phyloP scores from a whole-genome alignment of 208 protist genomes.

The Leishmania turanica region DNA sequence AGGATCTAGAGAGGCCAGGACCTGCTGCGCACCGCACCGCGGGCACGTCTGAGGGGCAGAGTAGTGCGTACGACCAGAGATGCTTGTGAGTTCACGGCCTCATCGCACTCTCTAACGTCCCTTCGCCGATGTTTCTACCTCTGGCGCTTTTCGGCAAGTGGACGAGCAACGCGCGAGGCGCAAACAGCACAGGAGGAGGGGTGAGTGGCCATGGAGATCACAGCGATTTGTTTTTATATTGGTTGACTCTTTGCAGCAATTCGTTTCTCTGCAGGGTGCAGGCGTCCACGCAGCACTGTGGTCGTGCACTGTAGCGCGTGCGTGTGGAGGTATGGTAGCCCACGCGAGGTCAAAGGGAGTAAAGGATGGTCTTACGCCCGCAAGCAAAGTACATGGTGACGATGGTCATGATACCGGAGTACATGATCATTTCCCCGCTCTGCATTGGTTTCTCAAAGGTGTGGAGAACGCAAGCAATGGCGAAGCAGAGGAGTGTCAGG shows the following conservation, averaged over 20 bases:
- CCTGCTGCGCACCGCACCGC: not conserved
- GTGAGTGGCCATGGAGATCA: not conserved
- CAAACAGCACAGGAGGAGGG: not conserved
- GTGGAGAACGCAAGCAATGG: constrained; percentile 64
- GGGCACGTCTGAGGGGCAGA: not conserved
- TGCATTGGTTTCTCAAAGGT: constrained; percentile 49
- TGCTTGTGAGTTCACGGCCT: not conserved
- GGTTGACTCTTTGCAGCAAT: not conserved
- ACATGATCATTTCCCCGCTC: constrained; percentile 56
- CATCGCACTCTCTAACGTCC: not conserved
- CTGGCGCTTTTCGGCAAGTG: not conserved
- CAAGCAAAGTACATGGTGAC: constrained; percentile 74
- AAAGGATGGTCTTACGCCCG: constrained; percentile 70
- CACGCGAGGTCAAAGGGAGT: constrained; percentile 47
- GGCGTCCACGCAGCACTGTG: not conserved
- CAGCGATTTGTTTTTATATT: not conserved
- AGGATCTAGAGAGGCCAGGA: not conserved
- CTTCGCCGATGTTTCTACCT: not conserved
- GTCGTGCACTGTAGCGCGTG: not conserved
- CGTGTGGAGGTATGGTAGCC: not conserved
- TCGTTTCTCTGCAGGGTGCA: not conserved
- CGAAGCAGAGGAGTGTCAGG: constrained; percentile 60
- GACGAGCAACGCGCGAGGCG: not conserved
- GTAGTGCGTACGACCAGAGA: not conserved
- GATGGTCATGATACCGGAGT: constrained; percentile 62